Conservation (phyloP, 176 grass and related monocot species). For the Leersia perrieri region DNA sequence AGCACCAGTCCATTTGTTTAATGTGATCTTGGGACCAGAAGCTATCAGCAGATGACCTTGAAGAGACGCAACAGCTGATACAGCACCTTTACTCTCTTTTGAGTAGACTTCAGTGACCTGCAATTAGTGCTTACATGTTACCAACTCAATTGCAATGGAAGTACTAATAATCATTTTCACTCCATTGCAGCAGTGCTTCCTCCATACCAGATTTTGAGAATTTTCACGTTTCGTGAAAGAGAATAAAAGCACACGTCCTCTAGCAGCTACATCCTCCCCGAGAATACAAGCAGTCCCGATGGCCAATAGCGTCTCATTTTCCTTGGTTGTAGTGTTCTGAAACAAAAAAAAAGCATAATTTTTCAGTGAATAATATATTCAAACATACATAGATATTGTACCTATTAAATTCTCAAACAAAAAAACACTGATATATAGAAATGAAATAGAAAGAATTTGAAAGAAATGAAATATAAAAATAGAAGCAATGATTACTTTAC, state of each 20-base stretch:
- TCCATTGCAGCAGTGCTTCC: conserved; percentile 7
- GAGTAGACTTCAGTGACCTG: conserved; percentile 85
- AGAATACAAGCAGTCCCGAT: conserved; percentile 94
- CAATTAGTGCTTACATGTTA: conserved; percentile 24
- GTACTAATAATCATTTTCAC: neutral
- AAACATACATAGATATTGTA: neutral
- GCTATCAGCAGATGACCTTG: conserved; percentile 95
- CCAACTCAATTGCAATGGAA: neutral
- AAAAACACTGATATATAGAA: neutral
- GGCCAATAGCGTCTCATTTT: conserved; percentile 89
- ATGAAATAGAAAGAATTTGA: neutral
- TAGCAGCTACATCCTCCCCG: conserved; percentile 91
- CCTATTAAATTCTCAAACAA: neutral
- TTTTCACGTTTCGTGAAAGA: conserved; percentile 72
- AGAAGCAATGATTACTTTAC: neutral
- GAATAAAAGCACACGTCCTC: conserved; percentile 84
- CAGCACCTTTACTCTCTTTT: conserved; percentile 92
- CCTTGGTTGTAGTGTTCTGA: conserved; percentile 81
- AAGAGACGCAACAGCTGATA: conserved; percentile 91
- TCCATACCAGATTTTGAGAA: conserved; percentile 78
- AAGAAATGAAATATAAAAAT: neutral
- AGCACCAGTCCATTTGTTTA: conserved; percentile 93
- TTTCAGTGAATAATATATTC: conserved; percentile 13
- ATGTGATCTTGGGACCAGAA: conserved; percentile 92
- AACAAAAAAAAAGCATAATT: conserved; percentile 20